Evolutionary conservation across 495 filamentous ascomycete genomes (phyloP), one percentile per base, ranked within the genome.

Genomic region (Lophiostoma macrostomum): DNA sequence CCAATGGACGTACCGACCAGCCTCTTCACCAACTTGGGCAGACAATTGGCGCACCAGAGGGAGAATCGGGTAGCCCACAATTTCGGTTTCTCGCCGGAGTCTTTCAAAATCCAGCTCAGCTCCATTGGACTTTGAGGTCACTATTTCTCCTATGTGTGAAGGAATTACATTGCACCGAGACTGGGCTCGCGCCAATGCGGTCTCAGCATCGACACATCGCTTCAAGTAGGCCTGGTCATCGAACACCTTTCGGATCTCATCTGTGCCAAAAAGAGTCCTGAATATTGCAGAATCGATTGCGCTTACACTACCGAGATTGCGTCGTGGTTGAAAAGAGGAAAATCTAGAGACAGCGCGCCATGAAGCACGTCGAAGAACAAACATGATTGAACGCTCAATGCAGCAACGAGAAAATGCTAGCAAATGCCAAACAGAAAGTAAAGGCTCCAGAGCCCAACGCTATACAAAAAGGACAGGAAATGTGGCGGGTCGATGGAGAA

Each of bases 61-160:
- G 1, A 79, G 65, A 39, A 79, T 73, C 2, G 75, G 76, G 45
- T 79, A 79, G 14, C 75, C 75, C 16, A 79, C 75, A 36, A 76
- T 76, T 46, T 76, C 75, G 0, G 76, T 79, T 49, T 79, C 73
- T 19, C 60, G 53, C 19, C 67, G 65, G 3, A 78, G 57, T 13
- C 68, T 57, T 3, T 77, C 71, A 31, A 69, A 70, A 53, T 74
- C 70, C 10, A 76, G 60, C 10, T 60, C 56, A 8, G 65, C 52
- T 23, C 56, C 57, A 24, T 59, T 52, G 14, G 70, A 61, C 38
- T 64, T 64, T 4, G 64, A 38, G 0, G 75, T 74, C 4, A 79
- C 69, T 19, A 64, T 44, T 3, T 64, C 57, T 11, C 73, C 73
- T 22, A 72, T 71, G 27, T 74, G 56, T 5, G 57, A 49, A 2